phyloP scores from a whole-genome alignment of 2,329 filamentous ascomycete species.

The Paecilomyces fulvus region DNA sequence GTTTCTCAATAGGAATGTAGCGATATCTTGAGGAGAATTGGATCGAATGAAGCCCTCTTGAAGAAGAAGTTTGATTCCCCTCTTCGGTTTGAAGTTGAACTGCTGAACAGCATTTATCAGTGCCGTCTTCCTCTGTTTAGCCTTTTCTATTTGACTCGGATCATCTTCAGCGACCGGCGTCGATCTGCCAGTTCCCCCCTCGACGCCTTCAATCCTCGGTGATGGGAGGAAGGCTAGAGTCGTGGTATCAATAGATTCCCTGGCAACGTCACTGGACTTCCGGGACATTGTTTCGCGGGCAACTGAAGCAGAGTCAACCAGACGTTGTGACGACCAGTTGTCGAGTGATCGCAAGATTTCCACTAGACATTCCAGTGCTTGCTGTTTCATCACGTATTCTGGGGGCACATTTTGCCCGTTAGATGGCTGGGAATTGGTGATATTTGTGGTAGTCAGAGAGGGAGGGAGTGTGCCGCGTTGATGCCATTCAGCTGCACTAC shows the following conservation, averaged over 20 bases:
- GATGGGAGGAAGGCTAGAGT: constrained; percentile 45
- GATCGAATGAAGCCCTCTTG: constrained; percentile 81
- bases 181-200: constrained; percentile 50
- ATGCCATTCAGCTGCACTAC: constrained; percentile 69
- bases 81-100: constrained; percentile 98
- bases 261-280: constrained; percentile 50
- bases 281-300: constrained; percentile 37
- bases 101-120: constrained; percentile 78
- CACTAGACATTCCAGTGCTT: constrained; percentile 79
- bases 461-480: constrained; percentile 77
- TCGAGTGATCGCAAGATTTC: constrained; percentile 83
- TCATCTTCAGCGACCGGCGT: constrained; percentile 77
- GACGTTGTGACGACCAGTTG: constrained; percentile 75
- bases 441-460: constrained; percentile 70
- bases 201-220: constrained; percentile 49
- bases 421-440: constrained; percentile 44
- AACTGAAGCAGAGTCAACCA: constrained; percentile 47
- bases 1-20: constrained; percentile 69
- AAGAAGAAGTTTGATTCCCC: constrained; percentile 75
- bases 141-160: constrained; percentile 85
- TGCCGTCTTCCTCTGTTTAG: constrained; percentile 89
- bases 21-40: constrained; percentile 71
- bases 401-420: constrained; percentile 61
- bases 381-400: constrained; percentile 85
- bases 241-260: constrained; percentile 67